Base-by-base conservation (phyloP, 371 early-diverging fungal species). In the Rhizopus delemar region DNA sequence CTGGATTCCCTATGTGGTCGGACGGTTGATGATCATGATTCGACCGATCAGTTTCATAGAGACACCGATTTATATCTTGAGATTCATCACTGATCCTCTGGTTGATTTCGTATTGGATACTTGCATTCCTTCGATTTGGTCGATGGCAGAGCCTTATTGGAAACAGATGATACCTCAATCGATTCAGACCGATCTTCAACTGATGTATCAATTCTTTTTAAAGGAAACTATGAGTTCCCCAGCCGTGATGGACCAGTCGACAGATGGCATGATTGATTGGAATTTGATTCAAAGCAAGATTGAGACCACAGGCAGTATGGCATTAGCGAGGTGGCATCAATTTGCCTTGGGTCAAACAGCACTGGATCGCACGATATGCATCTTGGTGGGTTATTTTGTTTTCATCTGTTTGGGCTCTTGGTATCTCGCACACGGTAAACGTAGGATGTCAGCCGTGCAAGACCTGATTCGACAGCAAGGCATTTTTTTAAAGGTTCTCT, bases 1-100 rank as follows among this genome's bases (percentile, higher is more conserved):
- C 2, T 89, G 90, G 89, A 55, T 87, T 4, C 94, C 94, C 1
- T 88, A 81, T 53, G 73, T 87, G 15, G 63, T 85, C 15, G 92
- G 92, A 13, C 81, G 81, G 33, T 59, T 80, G 6, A 56, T 74
- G 8, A 61, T 84, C 7, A 54, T 84, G 65, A 66, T 80, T 39
- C 79, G 75, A 43, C 84, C 81, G 3, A 57, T 80, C 9, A 70
- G 67, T 22, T 68, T 78, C 53, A 67, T 85, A 22, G 65, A 69
- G 35, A 57, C 74, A 22, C 84, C 84, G 7, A 66, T 85, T 33
- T 63, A 62, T 29, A 22, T 77, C 4, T 62, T 85, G 52, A 65
- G 78, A 38, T 56, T 59, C 2, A 41, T 84, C 13, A 85, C 80
- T 3, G 85, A 85, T 52, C 82, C 84, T 0, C 33, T 82, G 4